Conservation (phyloP, 768 basidiomycete species). For the Lactifluus hygrophoroides region DNA sequence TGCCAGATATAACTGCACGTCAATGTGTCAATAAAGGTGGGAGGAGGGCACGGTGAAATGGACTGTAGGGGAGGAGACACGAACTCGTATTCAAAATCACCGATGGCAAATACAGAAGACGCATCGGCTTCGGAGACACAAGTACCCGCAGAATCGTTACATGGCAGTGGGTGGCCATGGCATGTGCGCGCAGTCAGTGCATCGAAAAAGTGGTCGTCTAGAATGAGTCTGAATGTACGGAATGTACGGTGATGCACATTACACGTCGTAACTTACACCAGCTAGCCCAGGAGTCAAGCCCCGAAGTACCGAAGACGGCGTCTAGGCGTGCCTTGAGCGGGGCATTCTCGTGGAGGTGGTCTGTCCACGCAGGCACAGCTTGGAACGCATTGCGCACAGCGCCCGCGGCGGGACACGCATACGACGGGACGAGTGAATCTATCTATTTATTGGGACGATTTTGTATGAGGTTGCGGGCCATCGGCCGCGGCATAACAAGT, state of each 20-base stretch:
- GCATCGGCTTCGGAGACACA: slow-evolving; percentile 37
- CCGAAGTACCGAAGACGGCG: slow-evolving; percentile 34
- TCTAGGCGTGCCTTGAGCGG: slow-evolving; percentile 33
- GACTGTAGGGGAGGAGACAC: background rate
- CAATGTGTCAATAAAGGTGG: background rate
- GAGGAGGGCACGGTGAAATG: background rate
- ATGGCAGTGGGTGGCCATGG: slow-evolving; percentile 37
- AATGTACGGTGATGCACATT: slow-evolving; percentile 2
- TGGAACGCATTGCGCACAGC: slow-evolving; percentile 35
- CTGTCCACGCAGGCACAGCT: slow-evolving; percentile 38
- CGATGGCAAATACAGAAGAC: slow-evolving; percentile 29
- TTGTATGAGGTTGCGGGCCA: background rate
- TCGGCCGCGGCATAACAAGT: background rate
- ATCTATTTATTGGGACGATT: slow-evolving; percentile 32
- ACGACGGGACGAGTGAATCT: slow-evolving; percentile 39
- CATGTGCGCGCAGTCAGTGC: slow-evolving; percentile 43
- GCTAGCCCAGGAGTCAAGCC: slow-evolving; percentile 34
- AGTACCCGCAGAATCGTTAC: slow-evolving; percentile 31
- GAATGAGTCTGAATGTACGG: slow-evolving; percentile 9
- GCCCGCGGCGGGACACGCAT: slow-evolving; percentile 36
- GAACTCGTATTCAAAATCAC: slow-evolving; percentile 35
- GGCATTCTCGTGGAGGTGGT: slow-evolving; percentile 33
- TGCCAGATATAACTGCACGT: slow-evolving; percentile 43
- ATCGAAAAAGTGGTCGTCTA: slow-evolving; percentile 46
- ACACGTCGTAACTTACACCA: slow-evolving; percentile 30